Evolutionary conservation across 2,329 filamentous ascomycete species (phyloP).

Genomic region (Fusarium ambrosium): DNA sequence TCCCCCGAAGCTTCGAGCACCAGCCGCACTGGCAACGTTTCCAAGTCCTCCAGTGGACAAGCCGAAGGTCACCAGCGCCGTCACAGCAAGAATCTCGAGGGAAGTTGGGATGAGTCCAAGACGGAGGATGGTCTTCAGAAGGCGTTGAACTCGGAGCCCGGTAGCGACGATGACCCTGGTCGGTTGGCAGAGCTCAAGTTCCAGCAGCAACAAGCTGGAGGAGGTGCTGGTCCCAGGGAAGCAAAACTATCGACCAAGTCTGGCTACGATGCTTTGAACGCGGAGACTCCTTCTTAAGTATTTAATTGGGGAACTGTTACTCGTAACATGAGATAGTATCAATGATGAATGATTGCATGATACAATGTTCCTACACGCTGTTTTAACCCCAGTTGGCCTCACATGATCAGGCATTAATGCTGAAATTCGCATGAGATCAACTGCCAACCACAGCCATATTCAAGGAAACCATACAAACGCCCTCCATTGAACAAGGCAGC

Average conservation of each 20-base stretch:
- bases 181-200: slow-evolving; percentile 61
- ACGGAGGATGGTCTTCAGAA: slow-evolving; percentile 55
- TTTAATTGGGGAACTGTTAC: background rate
- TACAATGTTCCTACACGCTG: background rate
- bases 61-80: slow-evolving; percentile 55
- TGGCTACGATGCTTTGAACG: slow-evolving; percentile 50
- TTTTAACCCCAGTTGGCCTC: background rate
- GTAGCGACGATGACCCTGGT: slow-evolving; percentile 63
- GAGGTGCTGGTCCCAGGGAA: slow-evolving; percentile 48
- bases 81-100: slow-evolving; percentile 61
- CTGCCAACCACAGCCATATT: background rate
- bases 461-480: background rate
- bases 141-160: slow-evolving; percentile 59
- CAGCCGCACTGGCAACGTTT: slow-evolving; percentile 7
- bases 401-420: slow-evolving; percentile 1
- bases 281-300: slow-evolving; percentile 46
- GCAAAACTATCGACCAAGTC: slow-evolving; percentile 43
- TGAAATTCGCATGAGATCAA: background rate
- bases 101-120: slow-evolving; percentile 49
- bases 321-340: slow-evolving; percentile 12
- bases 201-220: slow-evolving; percentile 40
- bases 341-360: slow-evolving; percentile 36
- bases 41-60: slow-evolving; percentile 35
- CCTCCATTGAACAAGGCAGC: background rate
- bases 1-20: slow-evolving; percentile 19